phyloP scores from a whole-genome alignment of 345 rosid species.

The Rhizophora mangle region DNA sequence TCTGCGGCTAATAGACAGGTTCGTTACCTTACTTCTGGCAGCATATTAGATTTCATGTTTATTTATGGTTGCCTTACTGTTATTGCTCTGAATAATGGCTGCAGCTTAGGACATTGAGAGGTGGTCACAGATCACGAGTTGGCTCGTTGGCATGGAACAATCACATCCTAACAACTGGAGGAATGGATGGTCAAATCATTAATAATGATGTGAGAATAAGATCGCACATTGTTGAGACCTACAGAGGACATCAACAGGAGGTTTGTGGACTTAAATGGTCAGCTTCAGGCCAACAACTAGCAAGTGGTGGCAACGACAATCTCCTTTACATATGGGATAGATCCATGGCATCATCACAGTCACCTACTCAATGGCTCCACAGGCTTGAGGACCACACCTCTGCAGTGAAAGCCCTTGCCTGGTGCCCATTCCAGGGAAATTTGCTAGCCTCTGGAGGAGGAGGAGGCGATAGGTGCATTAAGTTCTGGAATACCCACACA shows the following conservation, averaged over 20 bases:
- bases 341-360: slow-evolving; percentile 36
- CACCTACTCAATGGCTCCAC: slow-evolving; percentile 45
- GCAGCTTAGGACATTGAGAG: slow-evolving; percentile 28
- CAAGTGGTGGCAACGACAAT: slow-evolving; percentile 28
- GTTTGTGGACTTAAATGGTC: slow-evolving; percentile 31
- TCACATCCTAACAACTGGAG: slow-evolving; percentile 36
- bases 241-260: slow-evolving; percentile 21
- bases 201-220: slow-evolving; percentile 49
- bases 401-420: slow-evolving; percentile 49
- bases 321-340: slow-evolving; percentile 23
- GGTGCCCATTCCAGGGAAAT: slow-evolving; percentile 51
- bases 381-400: slow-evolving; percentile 45
- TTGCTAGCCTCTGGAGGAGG: slow-evolving; percentile 51
- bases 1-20: slow-evolving; percentile 22
- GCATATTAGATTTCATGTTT: neutral
- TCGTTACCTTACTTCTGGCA: neutral
- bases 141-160: slow-evolving; percentile 23
- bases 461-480: slow-evolving; percentile 36
- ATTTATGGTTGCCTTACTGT: neutral
- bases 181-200: slow-evolving; percentile 41
- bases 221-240: slow-evolving; percentile 35
- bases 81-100: neutral
- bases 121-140: slow-evolving; percentile 30
- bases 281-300: slow-evolving; percentile 26
- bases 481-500: slow-evolving; percentile 46